These are phyloP conservation scores for Ceratobasidium sp. DNA, from an alignment of 1,284 basidiomycete species.

Conservation along the genomic window DNA sequence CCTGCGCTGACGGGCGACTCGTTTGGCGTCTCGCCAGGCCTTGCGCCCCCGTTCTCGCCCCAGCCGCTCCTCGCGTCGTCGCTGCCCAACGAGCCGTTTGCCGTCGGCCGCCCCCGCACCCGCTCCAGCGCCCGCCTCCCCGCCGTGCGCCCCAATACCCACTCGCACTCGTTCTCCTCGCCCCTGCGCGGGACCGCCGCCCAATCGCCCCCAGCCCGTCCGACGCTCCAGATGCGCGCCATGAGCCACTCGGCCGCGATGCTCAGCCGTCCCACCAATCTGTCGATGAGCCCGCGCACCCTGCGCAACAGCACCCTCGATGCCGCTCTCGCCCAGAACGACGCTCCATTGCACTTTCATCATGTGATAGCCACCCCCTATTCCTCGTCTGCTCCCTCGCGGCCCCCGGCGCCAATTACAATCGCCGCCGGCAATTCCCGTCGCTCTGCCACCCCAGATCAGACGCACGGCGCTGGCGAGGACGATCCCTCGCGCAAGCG, in stretches of 20 bases:
- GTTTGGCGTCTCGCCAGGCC: conserved; percentile 30
- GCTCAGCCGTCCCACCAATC: conserved; percentile 20
- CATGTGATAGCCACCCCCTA: conserved; percentile 39
- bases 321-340: conserved; percentile 24
- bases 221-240: conserved; percentile 39
- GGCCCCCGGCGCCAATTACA: conserved; percentile 47
- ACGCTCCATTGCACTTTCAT: conserved; percentile 22
- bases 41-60: conserved; percentile 10
- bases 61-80: conserved; percentile 11
- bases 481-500: conserved; percentile 25
- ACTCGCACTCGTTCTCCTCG: conserved; percentile 39
- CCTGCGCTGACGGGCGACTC: conserved; percentile 18
- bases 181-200: conserved; percentile 25
- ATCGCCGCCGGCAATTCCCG: conserved; percentile 27
- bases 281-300: conserved; percentile 36
- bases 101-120: conserved; percentile 10
- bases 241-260: conserved; percentile 43
- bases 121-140: conserved; percentile 23
- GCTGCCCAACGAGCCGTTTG: conserved; percentile 23
- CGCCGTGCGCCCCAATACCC: conserved; percentile 29
- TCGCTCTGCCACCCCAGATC: conserved; percentile 17
- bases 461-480: conserved; percentile 19
- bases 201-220: conserved; percentile 17
- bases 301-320: conserved; percentile 41
- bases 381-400: conserved; percentile 57